A percentile compares a stretch with the other conserved stretches of the same genome.
Conservation (phyloP, 169 alveolate species). For the Plasmodium vivax region DNA sequence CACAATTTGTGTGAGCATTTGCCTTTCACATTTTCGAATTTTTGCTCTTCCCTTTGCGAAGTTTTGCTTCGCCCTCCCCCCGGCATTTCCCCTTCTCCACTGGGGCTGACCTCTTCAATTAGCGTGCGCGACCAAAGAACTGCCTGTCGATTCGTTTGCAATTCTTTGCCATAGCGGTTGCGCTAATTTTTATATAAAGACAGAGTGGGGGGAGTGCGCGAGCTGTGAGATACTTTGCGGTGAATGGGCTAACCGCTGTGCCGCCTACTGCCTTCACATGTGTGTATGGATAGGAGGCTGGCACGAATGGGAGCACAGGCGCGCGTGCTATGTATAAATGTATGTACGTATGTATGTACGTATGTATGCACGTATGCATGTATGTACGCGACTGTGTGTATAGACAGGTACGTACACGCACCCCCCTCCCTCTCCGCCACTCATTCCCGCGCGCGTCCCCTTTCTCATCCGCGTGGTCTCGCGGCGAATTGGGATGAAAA, state of each 20-base stretch:
- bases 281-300: background rate
- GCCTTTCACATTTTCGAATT: background rate
- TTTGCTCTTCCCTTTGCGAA: background rate
- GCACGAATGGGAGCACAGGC: background rate
- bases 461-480: conserved; percentile 1
- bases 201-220: background rate
- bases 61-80: background rate
- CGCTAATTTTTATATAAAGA: background rate
- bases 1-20: background rate
- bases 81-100: background rate
- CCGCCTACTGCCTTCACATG: conserved; percentile 1
- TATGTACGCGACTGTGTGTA: background rate
- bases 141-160: background rate
- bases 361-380: background rate
- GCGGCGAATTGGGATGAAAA: background rate
- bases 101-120: background rate
- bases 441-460: background rate
- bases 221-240: background rate
- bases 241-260: conserved; percentile 5
- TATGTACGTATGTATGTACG: too few species aligned
- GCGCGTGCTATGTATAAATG: background rate
- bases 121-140: background rate
- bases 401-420: background rate
- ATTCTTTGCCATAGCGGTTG: background rate
- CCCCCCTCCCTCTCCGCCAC: background rate